phyloP scores from a whole-genome alignment of 805 yeast genomes.

The Brettanomyces naardenensis region DNA sequence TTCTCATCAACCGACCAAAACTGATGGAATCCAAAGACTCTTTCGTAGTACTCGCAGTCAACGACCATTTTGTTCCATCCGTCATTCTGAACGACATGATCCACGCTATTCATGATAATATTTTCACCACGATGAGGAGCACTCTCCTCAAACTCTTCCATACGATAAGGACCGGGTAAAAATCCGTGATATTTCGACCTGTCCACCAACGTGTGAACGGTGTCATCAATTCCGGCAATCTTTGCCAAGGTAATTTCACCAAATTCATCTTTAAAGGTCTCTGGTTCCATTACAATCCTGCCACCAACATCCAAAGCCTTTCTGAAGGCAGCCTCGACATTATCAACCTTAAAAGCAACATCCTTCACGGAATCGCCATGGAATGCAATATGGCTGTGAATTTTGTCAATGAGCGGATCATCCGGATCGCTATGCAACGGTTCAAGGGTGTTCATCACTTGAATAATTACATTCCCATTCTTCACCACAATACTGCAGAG shows the following conservation, averaged over 20 bases:
- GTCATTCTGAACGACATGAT: conserved; percentile 78
- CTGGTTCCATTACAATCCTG: conserved; percentile 20
- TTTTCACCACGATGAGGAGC: background rate
- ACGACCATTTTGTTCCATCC: conserved; percentile 58
- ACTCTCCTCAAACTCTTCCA: conserved; percentile 2
- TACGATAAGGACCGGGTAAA: conserved; percentile 16
- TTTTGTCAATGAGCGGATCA: conserved; percentile 19
- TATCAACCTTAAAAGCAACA: conserved; percentile 54
- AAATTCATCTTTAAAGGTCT: conserved; percentile 28
- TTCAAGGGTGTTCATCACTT: conserved; percentile 33
- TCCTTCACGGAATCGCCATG: conserved; percentile 86
- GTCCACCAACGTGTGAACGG: conserved; percentile 62
- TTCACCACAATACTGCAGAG: conserved; percentile 52
- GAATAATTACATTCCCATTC: conserved; percentile 47
- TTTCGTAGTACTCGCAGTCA: conserved; percentile 53
- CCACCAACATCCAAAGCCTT: conserved; percentile 49
- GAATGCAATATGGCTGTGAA: conserved; percentile 36
- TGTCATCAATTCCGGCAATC: conserved; percentile 49
- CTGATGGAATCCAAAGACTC: conserved; percentile 62
- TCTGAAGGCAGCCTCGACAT: conserved; percentile 36
- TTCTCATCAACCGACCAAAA: conserved; percentile 83
- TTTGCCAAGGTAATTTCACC: conserved; percentile 51
- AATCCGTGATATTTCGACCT: conserved; percentile 20
- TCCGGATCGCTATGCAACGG: conserved; percentile 13
- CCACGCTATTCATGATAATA: conserved; percentile 36